Conservation (phyloP, 2,329 filamentous ascomycete genomes). For the Pseudocercospora fijiensis region DNA sequence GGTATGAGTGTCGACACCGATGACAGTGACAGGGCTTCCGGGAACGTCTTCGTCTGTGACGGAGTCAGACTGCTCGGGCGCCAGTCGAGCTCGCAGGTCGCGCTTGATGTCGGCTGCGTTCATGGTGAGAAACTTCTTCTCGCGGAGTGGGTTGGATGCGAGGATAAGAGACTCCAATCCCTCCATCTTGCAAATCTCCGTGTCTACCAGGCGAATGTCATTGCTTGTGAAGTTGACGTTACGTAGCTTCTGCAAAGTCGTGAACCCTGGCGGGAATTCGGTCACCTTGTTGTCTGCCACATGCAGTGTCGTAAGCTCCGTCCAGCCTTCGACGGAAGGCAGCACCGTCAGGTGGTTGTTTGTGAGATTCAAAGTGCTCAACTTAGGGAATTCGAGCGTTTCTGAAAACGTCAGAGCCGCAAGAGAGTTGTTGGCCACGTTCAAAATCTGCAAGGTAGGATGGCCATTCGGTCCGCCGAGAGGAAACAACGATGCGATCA, state of each 20-base stretch:
- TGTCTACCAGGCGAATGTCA: constrained; percentile 71
- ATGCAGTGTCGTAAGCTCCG: constrained; percentile 67
- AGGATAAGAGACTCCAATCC: constrained; percentile 71
- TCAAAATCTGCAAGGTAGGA: constrained; percentile 68
- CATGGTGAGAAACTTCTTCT: constrained; percentile 82
- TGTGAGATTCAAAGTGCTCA: constrained; percentile 74
- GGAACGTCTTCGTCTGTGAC: constrained; percentile 22
- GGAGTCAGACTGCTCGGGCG: constrained; percentile 54
- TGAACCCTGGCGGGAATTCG: constrained; percentile 73
- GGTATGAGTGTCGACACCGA: constrained; percentile 19
- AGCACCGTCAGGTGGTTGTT: constrained; percentile 74
- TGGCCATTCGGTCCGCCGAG: constrained; percentile 50
- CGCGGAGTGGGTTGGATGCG: constrained; percentile 83
- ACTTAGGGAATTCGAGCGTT: constrained; percentile 63
- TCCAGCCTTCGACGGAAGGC: constrained; percentile 74
- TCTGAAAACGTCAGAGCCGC: constrained; percentile 51
- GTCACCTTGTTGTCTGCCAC: constrained; percentile 80
- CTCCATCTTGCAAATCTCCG: constrained; percentile 77
- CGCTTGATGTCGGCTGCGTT: constrained; percentile 78
- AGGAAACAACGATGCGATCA: constrained; percentile 70
- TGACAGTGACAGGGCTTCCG: constrained; percentile 28
- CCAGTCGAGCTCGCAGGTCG: constrained; percentile 65
- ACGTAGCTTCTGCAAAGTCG: constrained; percentile 64
- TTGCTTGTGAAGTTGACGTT: constrained; percentile 84
- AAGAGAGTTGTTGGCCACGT: constrained; percentile 75